Evolutionary conservation across 2,329 filamentous ascomycete species (phyloP).

Genomic region (Cladosporium phlei): DNA sequence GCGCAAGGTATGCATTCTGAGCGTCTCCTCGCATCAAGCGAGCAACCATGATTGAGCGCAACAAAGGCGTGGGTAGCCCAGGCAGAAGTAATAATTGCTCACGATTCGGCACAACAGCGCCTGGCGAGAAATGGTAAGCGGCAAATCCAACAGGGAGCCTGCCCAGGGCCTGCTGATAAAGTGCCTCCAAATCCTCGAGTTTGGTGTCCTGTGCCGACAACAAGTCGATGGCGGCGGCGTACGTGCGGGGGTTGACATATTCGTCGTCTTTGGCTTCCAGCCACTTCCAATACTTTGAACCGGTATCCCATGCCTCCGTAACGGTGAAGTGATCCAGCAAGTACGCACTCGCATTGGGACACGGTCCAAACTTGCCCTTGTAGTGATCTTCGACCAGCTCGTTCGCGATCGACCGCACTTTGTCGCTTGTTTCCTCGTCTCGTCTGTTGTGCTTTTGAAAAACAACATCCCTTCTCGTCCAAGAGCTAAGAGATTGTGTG

Average conservation of each 20-base stretch:
- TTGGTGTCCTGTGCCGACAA: conserved; percentile 38
- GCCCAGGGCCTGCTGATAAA: conserved; percentile 43
- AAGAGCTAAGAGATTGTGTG: neutral
- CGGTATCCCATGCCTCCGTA: conserved; percentile 28
- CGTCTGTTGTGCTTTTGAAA: neutral
- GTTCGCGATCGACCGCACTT: conserved; percentile 30
- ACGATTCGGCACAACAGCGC: conserved; percentile 44
- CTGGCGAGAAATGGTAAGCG: conserved; percentile 44
- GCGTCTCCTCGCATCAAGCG: conserved; percentile 44
- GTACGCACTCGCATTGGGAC: neutral
- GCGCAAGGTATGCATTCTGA: conserved; percentile 45
- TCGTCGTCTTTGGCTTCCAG: conserved; percentile 39
- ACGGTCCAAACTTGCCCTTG: conserved; percentile 26
- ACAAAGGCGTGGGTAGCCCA: conserved; percentile 34
- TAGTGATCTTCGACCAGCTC: conserved; percentile 39
- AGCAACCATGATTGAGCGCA: conserved; percentile 47
- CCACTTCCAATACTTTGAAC: conserved; percentile 46
- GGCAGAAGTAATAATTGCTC: conserved; percentile 23
- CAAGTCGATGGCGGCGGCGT: conserved; percentile 48
- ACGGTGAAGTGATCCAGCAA: neutral
- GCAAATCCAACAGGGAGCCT: conserved; percentile 45
- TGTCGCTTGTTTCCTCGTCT: neutral
- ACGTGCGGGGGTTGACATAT: conserved; percentile 40
- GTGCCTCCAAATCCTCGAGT: conserved; percentile 40
- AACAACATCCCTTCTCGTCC: neutral